These are phyloP conservation scores for Picochlorum sp. DNA, from an alignment of 139 green algal genomes.

Conservation along the genomic window DNA sequence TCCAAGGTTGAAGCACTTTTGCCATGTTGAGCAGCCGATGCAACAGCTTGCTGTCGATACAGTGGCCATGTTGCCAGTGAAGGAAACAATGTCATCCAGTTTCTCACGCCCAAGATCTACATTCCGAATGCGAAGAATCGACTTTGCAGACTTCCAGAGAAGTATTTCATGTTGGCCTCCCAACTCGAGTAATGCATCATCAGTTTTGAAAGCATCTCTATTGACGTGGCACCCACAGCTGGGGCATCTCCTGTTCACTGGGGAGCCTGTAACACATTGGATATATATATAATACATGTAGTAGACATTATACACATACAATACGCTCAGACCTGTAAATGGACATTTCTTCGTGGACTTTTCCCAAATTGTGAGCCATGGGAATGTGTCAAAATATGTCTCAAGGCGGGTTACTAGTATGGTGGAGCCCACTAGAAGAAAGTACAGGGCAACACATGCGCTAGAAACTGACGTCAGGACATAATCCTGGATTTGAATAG, in stretches of 20 bases:
- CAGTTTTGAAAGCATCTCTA: conserved; percentile 19
- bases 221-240: conserved; percentile 18
- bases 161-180: conserved; percentile 22
- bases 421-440: conserved; percentile 8
- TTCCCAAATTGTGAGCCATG: conserved; percentile 14
- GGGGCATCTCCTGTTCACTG: conserved; percentile 21
- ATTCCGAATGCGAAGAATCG: neutral
- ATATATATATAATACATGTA: neutral
- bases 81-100: conserved; percentile 29
- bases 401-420: conserved; percentile 16
- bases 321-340: conserved; percentile 23
- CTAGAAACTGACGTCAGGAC: neutral
- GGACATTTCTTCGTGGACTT: conserved; percentile 14
- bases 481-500: neutral
- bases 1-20: conserved; percentile 33
- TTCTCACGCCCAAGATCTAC: neutral
- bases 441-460: conserved; percentile 1
- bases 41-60: conserved; percentile 18
- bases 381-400: conserved; percentile 15
- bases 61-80: conserved; percentile 22
- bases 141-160: conserved; percentile 24
- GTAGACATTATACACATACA: neutral
- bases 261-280: conserved; percentile 14
- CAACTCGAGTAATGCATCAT: conserved; percentile 8
- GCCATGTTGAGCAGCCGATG: conserved; percentile 30